Evolutionary conservation across 257 asterid genomes (phyloP).

Genomic region (Fraxinus quadrangulata): DNA sequence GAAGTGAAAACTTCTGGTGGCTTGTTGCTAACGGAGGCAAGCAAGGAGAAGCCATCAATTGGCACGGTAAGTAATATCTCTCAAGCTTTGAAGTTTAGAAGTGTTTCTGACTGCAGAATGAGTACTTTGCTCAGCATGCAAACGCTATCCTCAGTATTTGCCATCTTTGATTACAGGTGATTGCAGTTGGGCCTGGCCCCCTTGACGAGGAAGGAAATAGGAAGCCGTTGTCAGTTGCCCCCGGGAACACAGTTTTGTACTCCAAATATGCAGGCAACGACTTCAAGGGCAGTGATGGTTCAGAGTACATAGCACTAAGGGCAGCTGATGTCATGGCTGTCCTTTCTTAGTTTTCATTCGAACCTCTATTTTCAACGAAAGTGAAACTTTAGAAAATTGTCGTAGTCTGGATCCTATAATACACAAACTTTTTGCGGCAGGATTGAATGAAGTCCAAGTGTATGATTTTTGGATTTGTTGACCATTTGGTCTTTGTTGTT

Average conservation of each 20-base stretch:
- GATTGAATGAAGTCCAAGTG: conserved; percentile 11
- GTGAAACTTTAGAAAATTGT: conserved; percentile 19
- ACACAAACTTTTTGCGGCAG: conserved; percentile 22
- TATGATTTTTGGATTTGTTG: not conserved
- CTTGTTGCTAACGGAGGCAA: conserved; percentile 69
- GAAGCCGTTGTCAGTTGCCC: conserved; percentile 61
- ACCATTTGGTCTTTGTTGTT: not conserved
- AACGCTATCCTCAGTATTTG: not conserved
- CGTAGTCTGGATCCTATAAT: conserved; percentile 21
- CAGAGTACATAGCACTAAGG: conserved; percentile 68
- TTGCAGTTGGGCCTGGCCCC: conserved; percentile 86
- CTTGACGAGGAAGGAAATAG: conserved; percentile 84
- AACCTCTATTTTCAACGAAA: not conserved
- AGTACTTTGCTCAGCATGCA: not conserved
- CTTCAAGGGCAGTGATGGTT: conserved; percentile 76
- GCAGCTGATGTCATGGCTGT: conserved; percentile 84
- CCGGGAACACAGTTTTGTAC: conserved; percentile 77
- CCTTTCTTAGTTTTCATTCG: conserved; percentile 47
- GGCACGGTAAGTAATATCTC: conserved; percentile 59
- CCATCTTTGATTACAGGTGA: conserved; percentile 11
- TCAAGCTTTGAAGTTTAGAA: not conserved
- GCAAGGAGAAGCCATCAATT: conserved; percentile 90
- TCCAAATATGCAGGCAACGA: conserved; percentile 93
- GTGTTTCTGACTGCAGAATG: not conserved
- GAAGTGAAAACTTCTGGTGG: conserved; percentile 94